Evolutionary conservation across 2,329 filamentous ascomycete genomes (phyloP), one percentile per base, ranked within the genome.

Genomic region (Cordyceps pruinosa): DNA sequence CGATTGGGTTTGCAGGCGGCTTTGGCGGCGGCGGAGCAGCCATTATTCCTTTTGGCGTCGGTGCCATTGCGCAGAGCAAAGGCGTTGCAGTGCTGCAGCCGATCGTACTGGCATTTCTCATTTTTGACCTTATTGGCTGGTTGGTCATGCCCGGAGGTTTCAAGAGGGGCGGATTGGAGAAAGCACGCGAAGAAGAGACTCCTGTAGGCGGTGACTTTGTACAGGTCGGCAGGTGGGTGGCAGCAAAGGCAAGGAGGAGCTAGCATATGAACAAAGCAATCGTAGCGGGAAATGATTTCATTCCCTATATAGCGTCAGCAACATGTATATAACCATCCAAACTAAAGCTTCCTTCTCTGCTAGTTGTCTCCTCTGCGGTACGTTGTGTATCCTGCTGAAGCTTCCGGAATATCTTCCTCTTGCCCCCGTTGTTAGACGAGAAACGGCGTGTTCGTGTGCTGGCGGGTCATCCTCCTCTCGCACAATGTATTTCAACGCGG

Each of bases 1-100:
- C 86, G 0, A 89, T 95, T 60, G 89, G 90, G 0, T 93, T 95
- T 64, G 86, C 87, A 0, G 84, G 88, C 1, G 89, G 89, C 0
- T 84, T 93, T 68, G 90, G 90, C 3, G 86, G 88, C 0, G 81
- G 79, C 2, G 90, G 90, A 0, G 88, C 86, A 1, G 86, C 88
- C 1, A 65, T 85, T 17, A 68, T 89, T 70, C 77, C 87, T 46
- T 75, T 90, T 77, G 80, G 80, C 0, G 82, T 89, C 0, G 87
- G 87, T 3, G 85, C 84, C 2, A 84, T 89, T 65, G 85, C 87
- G 3, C 74, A 82, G 61, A 74, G 68, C 44, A 77, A 74, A 58
- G 82, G 83, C 0, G 82, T 85, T 0, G 66, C 74, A 58, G 80
- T 81, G 2, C 66, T 86, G 60, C 81, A 85, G 65, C 81, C 82